Conservation (phyloP, 1,139 yeast species). For the Suhomyces coccinellae region DNA sequence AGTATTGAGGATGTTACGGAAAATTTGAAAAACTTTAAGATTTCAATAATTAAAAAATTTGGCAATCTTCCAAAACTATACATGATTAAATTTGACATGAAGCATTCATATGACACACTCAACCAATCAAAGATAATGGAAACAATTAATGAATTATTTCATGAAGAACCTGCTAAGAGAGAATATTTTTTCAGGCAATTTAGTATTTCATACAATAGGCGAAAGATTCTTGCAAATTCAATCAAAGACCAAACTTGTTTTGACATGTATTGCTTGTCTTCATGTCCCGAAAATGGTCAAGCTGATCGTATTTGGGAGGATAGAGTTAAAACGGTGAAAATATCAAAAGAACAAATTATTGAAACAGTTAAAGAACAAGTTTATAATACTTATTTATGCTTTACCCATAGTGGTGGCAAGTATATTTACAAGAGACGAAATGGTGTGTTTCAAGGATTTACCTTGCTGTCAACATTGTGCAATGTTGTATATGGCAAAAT, state of each 20-base stretch:
- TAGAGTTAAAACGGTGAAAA: constrained; percentile 26
- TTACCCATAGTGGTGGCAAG: constrained; percentile 12
- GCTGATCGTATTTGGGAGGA: constrained; percentile 23
- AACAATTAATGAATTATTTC: constrained; percentile 28
- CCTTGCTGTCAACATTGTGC: constrained; percentile 73
- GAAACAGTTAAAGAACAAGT: constrained; percentile 27
- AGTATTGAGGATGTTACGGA: constrained; percentile 31
- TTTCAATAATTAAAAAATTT: constrained; percentile 17
- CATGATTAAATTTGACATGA: constrained; percentile 74
- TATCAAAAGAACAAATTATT: constrained; percentile 27
- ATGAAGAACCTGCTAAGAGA: constrained; percentile 22
- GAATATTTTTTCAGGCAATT: constrained; percentile 27
- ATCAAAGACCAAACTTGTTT: constrained; percentile 12
- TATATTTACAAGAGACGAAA: constrained; percentile 41
- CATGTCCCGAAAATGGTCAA: background rate
- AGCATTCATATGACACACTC: constrained; percentile 76
- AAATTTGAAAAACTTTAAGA: constrained; percentile 25
- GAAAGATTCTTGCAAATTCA: background rate
- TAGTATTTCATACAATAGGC: constrained; percentile 12
- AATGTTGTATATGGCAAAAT: constrained; percentile 71
- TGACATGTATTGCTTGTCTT: background rate
- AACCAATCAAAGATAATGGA: constrained; percentile 50
- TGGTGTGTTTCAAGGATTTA: constrained; percentile 89
- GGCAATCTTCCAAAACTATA: constrained; percentile 39
- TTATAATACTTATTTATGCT: constrained; percentile 21